Base-by-base conservation (phyloP, 495 filamentous ascomycete species). In the Chaetomidium leptoderma region DNA sequence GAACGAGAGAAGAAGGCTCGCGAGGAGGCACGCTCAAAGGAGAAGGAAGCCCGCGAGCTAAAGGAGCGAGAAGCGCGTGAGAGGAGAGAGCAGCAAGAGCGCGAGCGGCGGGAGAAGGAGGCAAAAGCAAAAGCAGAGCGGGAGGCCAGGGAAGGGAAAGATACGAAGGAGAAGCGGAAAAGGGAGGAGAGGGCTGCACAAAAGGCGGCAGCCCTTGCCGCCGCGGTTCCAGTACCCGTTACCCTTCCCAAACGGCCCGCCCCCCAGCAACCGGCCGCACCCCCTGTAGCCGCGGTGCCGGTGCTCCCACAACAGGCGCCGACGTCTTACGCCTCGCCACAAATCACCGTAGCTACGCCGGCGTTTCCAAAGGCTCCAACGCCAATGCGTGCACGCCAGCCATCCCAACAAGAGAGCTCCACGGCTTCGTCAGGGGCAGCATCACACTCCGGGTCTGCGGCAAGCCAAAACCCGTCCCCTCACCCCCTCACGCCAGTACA, bases 1-100 rank as follows among this genome's bases (percentile, higher is more conserved):
- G 93, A 98, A 64, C 86, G 89, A 10, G 91, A 95, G 71, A 91
- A 87, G 64, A 95, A 90, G 72, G 87, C 86, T 27, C 80, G 78
- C 32, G 85, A 88, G 59, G 85, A 89, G 50, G 78, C 81, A 27
- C 71, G 76, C 24, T 64, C 70, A 29, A 78, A 76, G 60, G 87
- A 89, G 67, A 90, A 96, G 56, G 92, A 96, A 54, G 76, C 78
- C 6, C 80, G 77, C 48, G 80, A 80, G 58, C 76, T 76, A 14
- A 79, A 79, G 55, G 83, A 84, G 66, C 86, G 84, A 53, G 86
- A 88, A 58, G 85, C 81, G 52, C 83, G 83, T 54, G 87, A 90
- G 63, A 81, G 84, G 84, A 61, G 77, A 54, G 72, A 82, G 70
- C 86, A 82, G 62, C 78, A 77, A 33, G 82, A 84, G 49, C 84